Evolutionary conservation across 1,139 yeast species (phyloP), one percentile per base, ranked within the genome.

Genomic region (Pneumocystis murina): DNA sequence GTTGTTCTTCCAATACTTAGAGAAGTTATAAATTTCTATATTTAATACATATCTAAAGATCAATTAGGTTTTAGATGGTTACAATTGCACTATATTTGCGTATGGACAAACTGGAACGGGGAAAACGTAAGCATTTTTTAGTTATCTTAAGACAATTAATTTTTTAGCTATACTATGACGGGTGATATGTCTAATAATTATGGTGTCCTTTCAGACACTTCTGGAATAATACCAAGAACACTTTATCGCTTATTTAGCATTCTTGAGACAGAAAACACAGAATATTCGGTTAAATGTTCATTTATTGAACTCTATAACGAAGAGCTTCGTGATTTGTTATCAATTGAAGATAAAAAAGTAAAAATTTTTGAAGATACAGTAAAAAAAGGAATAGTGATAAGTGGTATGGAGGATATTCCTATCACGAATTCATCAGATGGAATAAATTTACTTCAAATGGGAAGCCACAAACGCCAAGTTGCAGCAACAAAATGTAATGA

Each of bases 31-130:
- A 55, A 20, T n/a, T n/a, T 12, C 20, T 12, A 14, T 30, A 10
- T 14, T 55, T 43, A 43, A 40, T 59, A 20, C 20, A 35, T 41
- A 38, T 38, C 24, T 59, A 62, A 48, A 24, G 12, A 10, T 14
- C 28, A 24, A 24, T 12, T 48, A 48, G 55, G 55, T 48, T 59
- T 59, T 65, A 12, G 61, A 60, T 36, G 72, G 74, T 20, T 84
- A 79, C 70, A 87, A 87, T 69, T 89, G 90, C 64, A 87, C 96
- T 0, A 80, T 89, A 3, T 80, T 88, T 70, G 95, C 95, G 0
- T 88, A 88, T 72, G 95, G 96, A 10, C 96, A 88, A 74, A 88
- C 95, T 0, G 95, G 95, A 10, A 85, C 95, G 0, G 95, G 96
- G 1, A 87, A 87, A 70, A 87, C 96, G 0, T 76, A 33, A 43